Base-by-base conservation (phyloP, 2,329 filamentous ascomycete genomes). In the Sporothrix pseudoabietina region DNA sequence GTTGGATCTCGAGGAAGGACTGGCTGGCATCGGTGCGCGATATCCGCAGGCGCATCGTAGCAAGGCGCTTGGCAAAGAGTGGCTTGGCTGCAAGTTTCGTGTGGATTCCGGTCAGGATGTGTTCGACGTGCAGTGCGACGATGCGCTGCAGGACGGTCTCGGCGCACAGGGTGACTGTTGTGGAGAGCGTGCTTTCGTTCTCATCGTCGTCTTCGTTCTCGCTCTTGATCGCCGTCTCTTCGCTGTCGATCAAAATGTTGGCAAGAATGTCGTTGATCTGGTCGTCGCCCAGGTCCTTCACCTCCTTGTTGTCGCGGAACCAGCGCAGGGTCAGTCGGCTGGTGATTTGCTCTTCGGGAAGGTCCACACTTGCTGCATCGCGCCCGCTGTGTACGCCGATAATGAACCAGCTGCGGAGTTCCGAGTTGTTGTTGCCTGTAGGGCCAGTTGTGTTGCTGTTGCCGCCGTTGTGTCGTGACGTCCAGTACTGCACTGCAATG, bases 401-500 rank as follows among this genome's bases (percentile, higher is more conserved):
- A 76, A 98, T 91, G 66, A 99, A 85, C 95, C 96, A 99, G 80
- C 90, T 97, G 47, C 66, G 66, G 2, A 69, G 16, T 30, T 73
- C 65, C 32, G 54, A 35, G 71, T 57, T 73, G 39, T 32, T 70
- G 49, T 14, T 54, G 30, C 49, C 68, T 14, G 83, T 97, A 12
- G 71, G 44, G 19, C 35, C 39, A 14, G 61, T 5, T 1, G 44
- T 26, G 22, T 16, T 10, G 16, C 26, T 54, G 44, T 54, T 54
- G 49, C 49, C 59, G 26, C 61, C 35, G n/a, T 55, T 79, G 73
- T 87, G 86, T 77, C 90, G 88, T 69, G 88, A 87, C 19, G 88
- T 85, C 96, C 96, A 99, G 82, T 99, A 99, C 78, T 98, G 94
- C 47, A 99, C 88, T 10, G 94, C 89, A 73, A 99, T 84, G 39